phyloP scores from a whole-genome alignment of 139 green algal genomes.

The Volvox reticuliferus region DNA sequence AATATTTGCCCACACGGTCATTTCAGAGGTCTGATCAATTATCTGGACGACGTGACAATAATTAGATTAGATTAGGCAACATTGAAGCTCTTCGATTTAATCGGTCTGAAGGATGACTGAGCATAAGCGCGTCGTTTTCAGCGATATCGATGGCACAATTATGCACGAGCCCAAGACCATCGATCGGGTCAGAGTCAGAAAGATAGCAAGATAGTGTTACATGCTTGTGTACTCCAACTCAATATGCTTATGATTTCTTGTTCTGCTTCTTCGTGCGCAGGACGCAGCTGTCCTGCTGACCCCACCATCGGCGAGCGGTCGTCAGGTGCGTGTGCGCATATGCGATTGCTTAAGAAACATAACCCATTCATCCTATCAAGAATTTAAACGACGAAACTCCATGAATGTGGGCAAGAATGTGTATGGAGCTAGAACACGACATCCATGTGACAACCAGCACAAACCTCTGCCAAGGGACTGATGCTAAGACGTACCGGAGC shows the following conservation, averaged over 20 bases:
- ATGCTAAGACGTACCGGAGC: no score
- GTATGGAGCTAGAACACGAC: no score
- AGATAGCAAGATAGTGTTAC: no score
- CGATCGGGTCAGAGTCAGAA: background rate
- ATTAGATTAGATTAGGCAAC: no score
- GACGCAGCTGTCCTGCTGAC: slow-evolving; percentile 62
- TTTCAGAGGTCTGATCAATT: no score
- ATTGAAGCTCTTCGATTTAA: no score
- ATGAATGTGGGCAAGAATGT: no score
- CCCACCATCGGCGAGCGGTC: slow-evolving; percentile 67
- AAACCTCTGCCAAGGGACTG: no score
- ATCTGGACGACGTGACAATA: no score
- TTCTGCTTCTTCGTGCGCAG: background rate
- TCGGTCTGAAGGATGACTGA: background rate
- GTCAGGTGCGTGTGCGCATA: slow-evolving; percentile 51
- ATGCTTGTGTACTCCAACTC: background rate
- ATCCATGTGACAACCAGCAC: no score
- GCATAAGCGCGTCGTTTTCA: slow-evolving; percentile 54
- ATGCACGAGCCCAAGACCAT: slow-evolving; percentile 64
- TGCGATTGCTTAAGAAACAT: background rate
- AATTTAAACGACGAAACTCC: background rate
- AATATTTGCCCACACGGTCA: no score
- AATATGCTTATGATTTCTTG: background rate
- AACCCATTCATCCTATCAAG: no score
- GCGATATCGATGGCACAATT: slow-evolving; percentile 74